Evolutionary conservation across 345 rosid genomes (phyloP), one percentile per base, ranked within the genome.

Genomic region (Camelina sativa): DNA sequence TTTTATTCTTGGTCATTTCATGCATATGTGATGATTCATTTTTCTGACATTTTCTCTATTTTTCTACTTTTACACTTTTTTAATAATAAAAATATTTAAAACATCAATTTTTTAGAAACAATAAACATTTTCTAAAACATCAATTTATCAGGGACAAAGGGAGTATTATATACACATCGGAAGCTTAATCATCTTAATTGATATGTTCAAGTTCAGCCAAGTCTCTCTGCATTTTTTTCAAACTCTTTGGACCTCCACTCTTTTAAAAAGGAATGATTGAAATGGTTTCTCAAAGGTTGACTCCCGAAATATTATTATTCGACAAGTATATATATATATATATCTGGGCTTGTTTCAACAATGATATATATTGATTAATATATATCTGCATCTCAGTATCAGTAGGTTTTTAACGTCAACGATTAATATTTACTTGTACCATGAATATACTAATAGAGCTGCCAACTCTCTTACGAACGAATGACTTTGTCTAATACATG

Each of bases 241-340:
- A 51, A 20, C 28, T 51, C 55, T 20, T 19, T 3, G 54, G 54
- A 20, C 55, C 28, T 51, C 12, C 55, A 20, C 28, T 44, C 50
- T 44, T 44, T 0, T 9, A 38, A 15, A n/a, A 47, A 6, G 6
- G 3, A n/a, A 52, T 20, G 57, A 22, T 11, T 19, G 32, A 52
- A 23, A 22, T 52, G 47, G 65, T 38, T 12, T 60, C 11, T 10
- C 47, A 60, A 59, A 60, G n/a, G 48, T 60, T 37, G 65, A 60
- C 65, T 60, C 65, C 3, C 3, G 10, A 37, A 6, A 6, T 60
- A 38, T 19, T 60, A 38, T 19, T 17, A 60, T 38, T 11, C 8
- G 6, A 44, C 6, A 44, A 1, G 17, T 41, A 38, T 4, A 41
- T 4, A 10, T 5, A 17, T 11, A 17, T 11, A 11, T 60, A 34